A percentile compares a stretch with the other conserved stretches of the same genome.
phyloP scores from a whole-genome alignment of 1,284 basidiomycete species.

The Exobasidium rhododendri region DNA sequence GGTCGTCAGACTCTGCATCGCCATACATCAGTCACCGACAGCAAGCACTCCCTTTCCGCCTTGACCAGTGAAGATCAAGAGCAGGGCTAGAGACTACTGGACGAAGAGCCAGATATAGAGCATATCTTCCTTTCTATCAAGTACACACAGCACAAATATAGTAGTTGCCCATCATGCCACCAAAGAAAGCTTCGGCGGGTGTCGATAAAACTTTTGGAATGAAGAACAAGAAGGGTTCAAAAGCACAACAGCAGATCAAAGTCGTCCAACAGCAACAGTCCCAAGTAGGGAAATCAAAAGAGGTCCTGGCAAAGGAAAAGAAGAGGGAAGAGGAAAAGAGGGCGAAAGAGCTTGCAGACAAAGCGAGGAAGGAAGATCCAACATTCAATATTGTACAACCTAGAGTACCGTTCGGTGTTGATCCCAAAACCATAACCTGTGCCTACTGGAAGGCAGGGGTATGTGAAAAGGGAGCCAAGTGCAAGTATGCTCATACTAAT shows the following conservation, averaged over 20 bases:
- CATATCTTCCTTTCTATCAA: too few species aligned
- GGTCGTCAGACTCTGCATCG: too few species aligned
- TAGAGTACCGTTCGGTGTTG: constrained; percentile 87
- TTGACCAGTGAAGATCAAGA: too few species aligned
- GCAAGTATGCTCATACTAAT: constrained; percentile 82
- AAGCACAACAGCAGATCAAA: constrained; percentile 80
- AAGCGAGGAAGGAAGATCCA: constrained; percentile 57
- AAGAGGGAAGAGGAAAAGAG: constrained; percentile 76
- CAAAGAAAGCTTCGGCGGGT: constrained; percentile 42
- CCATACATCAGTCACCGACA: too few species aligned
- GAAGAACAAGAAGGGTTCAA: constrained; percentile 87
- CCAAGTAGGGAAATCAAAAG: constrained; percentile 68
- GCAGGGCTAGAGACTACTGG: too few species aligned
- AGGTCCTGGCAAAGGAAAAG: constrained; percentile 72
- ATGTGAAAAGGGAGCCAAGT: constrained; percentile 62
- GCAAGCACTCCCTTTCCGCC: too few species aligned
- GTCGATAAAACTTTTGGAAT: constrained; percentile 67
- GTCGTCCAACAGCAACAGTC: constrained; percentile 70
- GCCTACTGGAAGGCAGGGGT: constrained; percentile 50
- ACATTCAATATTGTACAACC: constrained; percentile 55
- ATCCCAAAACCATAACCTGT: constrained; percentile 52
- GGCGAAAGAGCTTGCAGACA: constrained; percentile 79
- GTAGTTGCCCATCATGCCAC: constrained; percentile 34
- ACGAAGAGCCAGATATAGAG: too few species aligned
- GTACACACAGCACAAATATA: too few species aligned